Conservation (phyloP, 352 stramenopile species). For the Paralagenidium karlingii region DNA sequence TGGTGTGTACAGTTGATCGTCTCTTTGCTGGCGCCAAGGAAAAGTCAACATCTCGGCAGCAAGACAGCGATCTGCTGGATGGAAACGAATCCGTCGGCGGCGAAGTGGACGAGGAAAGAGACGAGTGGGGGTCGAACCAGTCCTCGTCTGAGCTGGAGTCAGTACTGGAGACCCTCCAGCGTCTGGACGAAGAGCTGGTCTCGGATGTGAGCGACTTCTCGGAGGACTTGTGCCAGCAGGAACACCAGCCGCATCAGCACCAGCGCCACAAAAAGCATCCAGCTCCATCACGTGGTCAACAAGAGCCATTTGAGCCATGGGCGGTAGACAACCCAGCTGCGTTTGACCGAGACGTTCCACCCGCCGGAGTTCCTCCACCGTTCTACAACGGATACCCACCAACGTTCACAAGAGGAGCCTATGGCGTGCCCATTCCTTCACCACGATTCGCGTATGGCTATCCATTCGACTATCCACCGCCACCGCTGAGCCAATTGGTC, state of each 20-base stretch:
- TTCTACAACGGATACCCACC: conserved; percentile 17
- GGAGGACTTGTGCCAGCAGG: conserved; percentile 1
- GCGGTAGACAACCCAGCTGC: not conserved
- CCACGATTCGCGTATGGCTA: too few species aligned
- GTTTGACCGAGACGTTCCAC: not conserved
- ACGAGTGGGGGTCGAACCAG: conserved; percentile 1
- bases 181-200: conserved; percentile 11
- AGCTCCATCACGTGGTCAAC: not conserved
- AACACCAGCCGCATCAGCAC: not conserved
- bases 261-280: not conserved
- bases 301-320: not conserved
- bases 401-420: conserved; percentile 41
- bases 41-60: too few species aligned
- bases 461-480: too few species aligned
- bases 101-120: not conserved
- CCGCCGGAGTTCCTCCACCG: not conserved
- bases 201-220: conserved; percentile 11
- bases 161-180: conserved; percentile 9
- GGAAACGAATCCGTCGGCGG: conserved; percentile 1
- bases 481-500: too few species aligned
- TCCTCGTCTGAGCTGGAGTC: conserved; percentile 8
- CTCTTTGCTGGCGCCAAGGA: too few species aligned
- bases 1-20: too few species aligned
- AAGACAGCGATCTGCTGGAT: too few species aligned
- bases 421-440: too few species aligned